phyloP scores from a whole-genome alignment of 192 early-diverging fungal genomes.

The Coemansia sp. region DNA sequence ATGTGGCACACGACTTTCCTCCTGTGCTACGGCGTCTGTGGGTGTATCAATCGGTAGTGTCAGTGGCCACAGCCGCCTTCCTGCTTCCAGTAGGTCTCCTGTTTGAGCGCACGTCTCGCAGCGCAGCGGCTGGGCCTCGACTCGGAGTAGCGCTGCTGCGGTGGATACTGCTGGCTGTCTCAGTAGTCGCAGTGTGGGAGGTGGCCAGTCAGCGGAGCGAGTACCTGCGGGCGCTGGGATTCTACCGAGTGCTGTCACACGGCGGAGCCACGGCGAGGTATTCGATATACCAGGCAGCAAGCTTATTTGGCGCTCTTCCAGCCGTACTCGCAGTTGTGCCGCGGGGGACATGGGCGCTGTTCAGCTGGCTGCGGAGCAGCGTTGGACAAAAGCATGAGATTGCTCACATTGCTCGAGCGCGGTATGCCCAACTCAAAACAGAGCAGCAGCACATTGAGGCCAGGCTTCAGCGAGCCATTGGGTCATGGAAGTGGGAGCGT shows the following conservation, averaged over 20 bases:
- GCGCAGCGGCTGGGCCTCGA: conserved; percentile 27
- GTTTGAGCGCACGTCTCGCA: conserved; percentile 43
- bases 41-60: conserved; percentile 50
- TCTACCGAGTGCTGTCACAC: conserved; percentile 27
- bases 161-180: conserved; percentile 18
- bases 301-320: conserved; percentile 41
- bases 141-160: conserved; percentile 23
- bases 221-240: conserved; percentile 25
- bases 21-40: conserved; percentile 50
- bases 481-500: conserved; percentile 50
- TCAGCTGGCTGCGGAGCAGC: conserved; percentile 43
- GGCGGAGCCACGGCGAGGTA: conserved; percentile 42
- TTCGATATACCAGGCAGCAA: conserved; percentile 33
- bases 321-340: conserved; percentile 39
- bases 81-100: conserved; percentile 40
- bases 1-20: conserved; percentile 48
- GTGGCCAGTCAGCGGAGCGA: conserved; percentile 21
- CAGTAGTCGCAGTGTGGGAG: conserved; percentile 25
- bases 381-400: conserved; percentile 38
- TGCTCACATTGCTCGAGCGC: conserved; percentile 20
- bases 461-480: conserved; percentile 37
- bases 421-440: conserved; percentile 22
- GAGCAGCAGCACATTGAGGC: conserved; percentile 36
- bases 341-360: conserved; percentile 53
- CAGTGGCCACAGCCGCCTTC: conserved; percentile 25